Conservation (phyloP, 2,329 filamentous ascomycete genomes). For the Colletotrichum nymphaeae region DNA sequence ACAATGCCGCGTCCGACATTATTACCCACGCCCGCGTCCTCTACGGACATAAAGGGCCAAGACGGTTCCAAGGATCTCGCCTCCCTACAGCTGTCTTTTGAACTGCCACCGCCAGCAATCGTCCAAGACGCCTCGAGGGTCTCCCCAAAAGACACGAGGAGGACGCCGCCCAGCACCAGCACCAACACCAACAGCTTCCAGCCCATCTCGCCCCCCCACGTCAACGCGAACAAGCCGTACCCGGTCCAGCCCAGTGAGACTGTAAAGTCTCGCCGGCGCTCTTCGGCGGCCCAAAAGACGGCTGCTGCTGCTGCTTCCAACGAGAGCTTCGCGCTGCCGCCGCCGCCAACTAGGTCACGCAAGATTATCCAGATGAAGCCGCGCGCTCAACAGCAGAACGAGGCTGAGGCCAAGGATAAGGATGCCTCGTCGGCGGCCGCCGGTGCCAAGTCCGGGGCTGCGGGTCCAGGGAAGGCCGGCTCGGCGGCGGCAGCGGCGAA, state of each 20-base stretch:
- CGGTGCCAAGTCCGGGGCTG: conserved; percentile 13
- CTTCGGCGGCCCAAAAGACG: conserved; percentile 55
- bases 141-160: conserved; percentile 53
- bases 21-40: conserved; percentile 83
- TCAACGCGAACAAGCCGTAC: conserved; percentile 46
- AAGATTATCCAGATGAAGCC: conserved; percentile 99
- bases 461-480: conserved; percentile 25
- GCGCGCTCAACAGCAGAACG: conserved; percentile 53
- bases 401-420: conserved; percentile 26
- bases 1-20: conserved; percentile 74
- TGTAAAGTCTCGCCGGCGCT: conserved; percentile 65
- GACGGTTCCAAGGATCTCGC: conserved; percentile 71
- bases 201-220: conserved; percentile 36
- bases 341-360: conserved; percentile 88
- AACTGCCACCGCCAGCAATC: conserved; percentile 82
- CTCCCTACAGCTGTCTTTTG: conserved; percentile 75
- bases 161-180: conserved; percentile 40
- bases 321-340: conserved; percentile 83
- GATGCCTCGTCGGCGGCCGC: conserved; percentile 32
- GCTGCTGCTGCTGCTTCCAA: conserved; percentile 57
- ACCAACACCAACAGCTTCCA: conserved; percentile 21
- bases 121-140: conserved; percentile 58
- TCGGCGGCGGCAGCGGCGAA: conserved; percentile 37
- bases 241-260: conserved; percentile 62
- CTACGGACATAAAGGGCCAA: conserved; percentile 81